Evolutionary conservation across 2,329 filamentous ascomycete species (phyloP).

Genomic region (Gaeumannomyces tritici): DNA sequence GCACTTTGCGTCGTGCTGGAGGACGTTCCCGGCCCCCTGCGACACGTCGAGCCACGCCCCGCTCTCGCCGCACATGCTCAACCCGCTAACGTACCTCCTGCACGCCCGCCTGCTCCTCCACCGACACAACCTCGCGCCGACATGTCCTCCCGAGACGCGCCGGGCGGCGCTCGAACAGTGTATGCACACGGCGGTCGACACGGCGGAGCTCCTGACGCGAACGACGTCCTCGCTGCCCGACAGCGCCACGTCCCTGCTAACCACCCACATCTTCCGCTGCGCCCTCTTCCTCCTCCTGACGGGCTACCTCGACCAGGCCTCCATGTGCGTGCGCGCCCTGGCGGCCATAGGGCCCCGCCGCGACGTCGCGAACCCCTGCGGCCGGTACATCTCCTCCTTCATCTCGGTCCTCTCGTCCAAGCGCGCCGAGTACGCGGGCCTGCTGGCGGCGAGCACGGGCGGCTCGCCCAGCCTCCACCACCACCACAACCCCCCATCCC

Average conservation of each 20-base stretch:
- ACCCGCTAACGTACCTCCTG: slow-evolving; percentile 69
- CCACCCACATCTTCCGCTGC: slow-evolving; percentile 81
- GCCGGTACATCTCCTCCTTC: slow-evolving; percentile 76
- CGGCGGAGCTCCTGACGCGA: slow-evolving; percentile 64
- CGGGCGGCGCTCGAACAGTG: slow-evolving; percentile 69
- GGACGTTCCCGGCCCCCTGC: slow-evolving; percentile 65
- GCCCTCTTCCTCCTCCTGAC: slow-evolving; percentile 69
- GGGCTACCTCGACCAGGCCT: slow-evolving; percentile 62
- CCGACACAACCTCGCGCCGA: slow-evolving; percentile 75
- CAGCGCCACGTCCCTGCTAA: slow-evolving; percentile 64
- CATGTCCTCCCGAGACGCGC: slow-evolving; percentile 56
- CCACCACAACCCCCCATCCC: slow-evolving; percentile 13
- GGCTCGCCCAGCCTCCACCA: slow-evolving; percentile 14
- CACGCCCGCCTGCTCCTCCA: slow-evolving; percentile 79
- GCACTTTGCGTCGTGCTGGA: slow-evolving; percentile 68
- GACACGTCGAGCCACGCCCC: slow-evolving; percentile 53
- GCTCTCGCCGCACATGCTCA: slow-evolving; percentile 65
- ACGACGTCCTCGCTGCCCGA: slow-evolving; percentile 48
- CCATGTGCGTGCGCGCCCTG: slow-evolving; percentile 63
- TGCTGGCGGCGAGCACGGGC: slow-evolving; percentile 22
- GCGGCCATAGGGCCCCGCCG: slow-evolving; percentile 61
- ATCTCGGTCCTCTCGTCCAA: slow-evolving; percentile 53
- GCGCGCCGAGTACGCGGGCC: slow-evolving; percentile 27
- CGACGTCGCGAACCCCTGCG: slow-evolving; percentile 67
- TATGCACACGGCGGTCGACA: slow-evolving; percentile 65